Evolutionary conservation across 208 protist genomes (phyloP), one percentile per base, ranked within the genome.

Genomic region (Angomonas desouzai): DNA sequence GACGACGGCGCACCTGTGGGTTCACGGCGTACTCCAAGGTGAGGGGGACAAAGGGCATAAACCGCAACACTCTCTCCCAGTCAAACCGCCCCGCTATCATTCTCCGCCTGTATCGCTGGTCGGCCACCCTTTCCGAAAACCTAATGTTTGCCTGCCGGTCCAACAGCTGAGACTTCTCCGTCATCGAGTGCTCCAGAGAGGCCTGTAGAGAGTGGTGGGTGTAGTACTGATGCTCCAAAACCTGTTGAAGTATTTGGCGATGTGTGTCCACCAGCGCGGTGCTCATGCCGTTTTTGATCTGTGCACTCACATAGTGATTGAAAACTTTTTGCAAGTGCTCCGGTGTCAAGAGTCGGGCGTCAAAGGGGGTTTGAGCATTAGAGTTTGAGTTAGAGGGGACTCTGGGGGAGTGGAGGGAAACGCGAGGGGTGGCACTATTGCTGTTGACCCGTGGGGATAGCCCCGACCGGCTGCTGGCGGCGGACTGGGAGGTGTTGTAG

Each of bases 1-100:
- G 36, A 3, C 62, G 55, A 6, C 76, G 76, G 0, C 76, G 76
- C 16, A 74, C 48, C n/a, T n/a, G 40, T 1, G 76, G 70, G 11
- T 66, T 68, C 53, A 48, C 67, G 18, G 57, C 63, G 51, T n/a
- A 57, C 40, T 55, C 43, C 3, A 81, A 30, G 13, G 76, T 69
- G 1, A 66, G 53, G 6, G 76, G 76, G 23, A 55, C 32, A 1
- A 59, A 55, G 4, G 25, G 48, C 34, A 58, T 66, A 61, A 59
- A 81, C 13, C 48, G 38, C 47, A 81, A 57, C 30, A 77, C 34
- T 28, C 38, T 23, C 2, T 74, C 64, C 56, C 63, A 77, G 48
- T 68, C 47, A 28, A 80, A 33, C 1, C 45, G 45, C 6, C 6
- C 45, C 20, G 45, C 9, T 4, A 51, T 13, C 6, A 51, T 23